Evolutionary conservation across 352 stramenopile species (phyloP).

Genomic region (Pilasporangium apinafurcum): DNA sequence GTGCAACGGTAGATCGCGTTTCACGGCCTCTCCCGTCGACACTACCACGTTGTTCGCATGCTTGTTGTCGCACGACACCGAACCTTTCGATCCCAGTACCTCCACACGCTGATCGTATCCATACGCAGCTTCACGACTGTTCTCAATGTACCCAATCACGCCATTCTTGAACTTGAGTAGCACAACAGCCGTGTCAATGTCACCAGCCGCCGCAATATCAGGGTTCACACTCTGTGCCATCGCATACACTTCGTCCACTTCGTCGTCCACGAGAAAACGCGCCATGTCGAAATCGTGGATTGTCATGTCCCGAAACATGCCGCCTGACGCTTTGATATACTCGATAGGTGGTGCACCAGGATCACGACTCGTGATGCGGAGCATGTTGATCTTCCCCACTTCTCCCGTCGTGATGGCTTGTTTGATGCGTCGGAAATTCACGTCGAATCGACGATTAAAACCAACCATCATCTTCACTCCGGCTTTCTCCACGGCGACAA

Average conservation of each 20-base stretch:
- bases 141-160: conserved; percentile 92
- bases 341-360: conserved; percentile 27
- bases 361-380: conserved; percentile 67
- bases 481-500: conserved; percentile 37
- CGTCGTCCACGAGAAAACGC: conserved; percentile 86
- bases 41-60: conserved; percentile 87
- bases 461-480: conserved; percentile 94
- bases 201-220: conserved; percentile 67
- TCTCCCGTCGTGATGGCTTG: conserved; percentile 78
- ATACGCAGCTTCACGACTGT: conserved; percentile 91
- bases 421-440: conserved; percentile 90
- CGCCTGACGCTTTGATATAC: conserved; percentile 70
- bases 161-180: conserved; percentile 90
- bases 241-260: conserved; percentile 60
- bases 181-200: conserved; percentile 88
- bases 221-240: conserved; percentile 53
- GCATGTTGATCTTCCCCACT: conserved; percentile 86
- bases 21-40: conserved; percentile 31
- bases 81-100: conserved; percentile 88
- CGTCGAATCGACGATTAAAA: conserved; percentile 92
- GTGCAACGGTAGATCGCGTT: conserved; percentile 88
- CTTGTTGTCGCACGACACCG: conserved; percentile 90
- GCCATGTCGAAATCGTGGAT: conserved; percentile 96
- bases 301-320: conserved; percentile 94
- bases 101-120: conserved; percentile 95